These are phyloP conservation scores for Debaryomyces prosopidis DNA, from an alignment of 805 yeast genomes.

Conservation along the genomic window DNA sequence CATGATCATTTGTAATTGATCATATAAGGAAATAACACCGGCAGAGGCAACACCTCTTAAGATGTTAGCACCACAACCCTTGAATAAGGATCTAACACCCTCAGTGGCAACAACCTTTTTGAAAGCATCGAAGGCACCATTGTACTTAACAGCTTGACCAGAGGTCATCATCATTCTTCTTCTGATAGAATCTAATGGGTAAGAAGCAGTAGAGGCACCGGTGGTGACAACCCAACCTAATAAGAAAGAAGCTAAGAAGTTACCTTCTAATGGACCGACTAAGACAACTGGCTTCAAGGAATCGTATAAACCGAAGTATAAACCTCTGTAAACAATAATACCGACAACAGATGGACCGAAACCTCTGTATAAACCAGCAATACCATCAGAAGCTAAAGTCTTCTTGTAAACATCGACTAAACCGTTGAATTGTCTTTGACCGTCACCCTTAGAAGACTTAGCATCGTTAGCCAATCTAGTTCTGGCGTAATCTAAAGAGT, in stretches of 20 bases:
- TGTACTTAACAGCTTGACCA: conserved; percentile 96
- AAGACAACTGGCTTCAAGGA: conserved; percentile 93
- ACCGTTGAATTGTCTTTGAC: conserved; percentile 97
- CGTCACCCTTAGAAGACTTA: conserved; percentile 80
- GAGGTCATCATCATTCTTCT: conserved; percentile 99
- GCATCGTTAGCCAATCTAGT: conserved; percentile 99
- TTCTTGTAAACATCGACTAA: conserved; percentile 93
- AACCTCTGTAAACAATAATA: conserved; percentile 98
- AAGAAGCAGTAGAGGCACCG: conserved; percentile 97
- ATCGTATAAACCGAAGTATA: conserved; percentile 97
- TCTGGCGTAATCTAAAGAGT: conserved; percentile 98
- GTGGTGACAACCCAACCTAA: conserved; percentile 98
- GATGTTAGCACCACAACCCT: conserved; percentile 99
- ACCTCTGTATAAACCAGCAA: conserved; percentile 99
- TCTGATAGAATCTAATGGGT: conserved; percentile 99
- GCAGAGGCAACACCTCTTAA: conserved; percentile 99
- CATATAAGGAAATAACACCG: conserved; percentile 97
- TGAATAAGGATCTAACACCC: conserved; percentile 91
- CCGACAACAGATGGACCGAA: conserved; percentile 98
- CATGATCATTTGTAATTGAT: conserved; percentile 90
- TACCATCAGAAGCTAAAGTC: conserved; percentile 93
- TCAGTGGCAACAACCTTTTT: conserved; percentile 90
- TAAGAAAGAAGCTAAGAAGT: conserved; percentile 92
- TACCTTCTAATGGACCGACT: conserved; percentile 92
- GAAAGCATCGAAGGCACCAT: conserved; percentile 94